Evolutionary conservation across 2,329 filamentous ascomycete genomes (phyloP).

Genomic region (Fusarium penzigii): DNA sequence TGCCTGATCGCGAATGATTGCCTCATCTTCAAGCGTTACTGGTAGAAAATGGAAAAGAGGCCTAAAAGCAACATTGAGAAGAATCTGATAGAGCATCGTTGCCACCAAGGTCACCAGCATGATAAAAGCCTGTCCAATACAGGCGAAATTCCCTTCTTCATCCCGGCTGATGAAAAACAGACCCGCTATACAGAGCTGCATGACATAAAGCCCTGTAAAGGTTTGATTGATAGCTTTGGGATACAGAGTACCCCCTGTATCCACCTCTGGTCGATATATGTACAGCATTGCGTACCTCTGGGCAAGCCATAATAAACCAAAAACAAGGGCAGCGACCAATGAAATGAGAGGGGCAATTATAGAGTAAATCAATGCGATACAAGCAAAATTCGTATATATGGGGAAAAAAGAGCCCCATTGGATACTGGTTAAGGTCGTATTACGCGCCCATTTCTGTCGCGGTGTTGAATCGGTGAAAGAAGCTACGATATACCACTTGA

Average conservation of each 20-base stretch:
- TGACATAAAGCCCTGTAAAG: conserved; percentile 91
- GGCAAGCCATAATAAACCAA: conserved; percentile 87
- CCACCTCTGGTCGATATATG: conserved; percentile 82
- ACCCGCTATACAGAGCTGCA: conserved; percentile 88
- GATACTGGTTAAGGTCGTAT: conserved; percentile 75
- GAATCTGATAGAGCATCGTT: conserved; percentile 75
- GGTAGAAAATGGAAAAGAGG: conserved; percentile 88
- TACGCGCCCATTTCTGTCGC: conserved; percentile 79
- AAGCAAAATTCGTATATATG: conserved; percentile 94
- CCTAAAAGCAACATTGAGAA: conserved; percentile 80
- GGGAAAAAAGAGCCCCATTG: conserved; percentile 95
- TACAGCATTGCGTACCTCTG: conserved; percentile 96
- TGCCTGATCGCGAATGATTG: conserved; percentile 81
- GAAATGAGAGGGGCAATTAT: conserved; percentile 89
- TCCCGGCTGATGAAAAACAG: conserved; percentile 80
- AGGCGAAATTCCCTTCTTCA: conserved; percentile 53
- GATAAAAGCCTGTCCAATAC: conserved; percentile 74
- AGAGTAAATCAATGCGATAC: conserved; percentile 86
- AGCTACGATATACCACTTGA: conserved; percentile 80
- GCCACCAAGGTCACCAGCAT: conserved; percentile 77
- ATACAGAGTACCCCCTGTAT: conserved; percentile 91
- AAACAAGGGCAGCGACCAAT: conserved; percentile 90
- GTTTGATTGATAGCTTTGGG: conserved; percentile 92
- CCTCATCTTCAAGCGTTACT: conserved; percentile 94
- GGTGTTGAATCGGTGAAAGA: conserved; percentile 81